A percentile compares a stretch with the other conserved stretches of the same genome.
phyloP scores from a whole-genome alignment of 805 yeast genomes.

The Wickerhamiella nectarea region DNA sequence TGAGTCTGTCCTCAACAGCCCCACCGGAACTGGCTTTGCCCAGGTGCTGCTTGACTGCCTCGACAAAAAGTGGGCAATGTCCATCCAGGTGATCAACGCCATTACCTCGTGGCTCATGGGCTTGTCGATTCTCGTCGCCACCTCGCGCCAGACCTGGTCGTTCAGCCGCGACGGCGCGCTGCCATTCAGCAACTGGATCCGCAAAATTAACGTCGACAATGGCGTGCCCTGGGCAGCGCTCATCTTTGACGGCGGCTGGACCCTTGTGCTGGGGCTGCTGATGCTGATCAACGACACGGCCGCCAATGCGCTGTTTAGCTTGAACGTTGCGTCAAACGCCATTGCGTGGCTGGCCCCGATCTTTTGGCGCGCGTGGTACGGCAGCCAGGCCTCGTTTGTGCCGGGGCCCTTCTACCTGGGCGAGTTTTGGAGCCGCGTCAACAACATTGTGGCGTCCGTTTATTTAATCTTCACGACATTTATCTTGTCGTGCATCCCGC shows the following conservation, averaged over 20 bases:
- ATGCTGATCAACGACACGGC: conserved; percentile 47
- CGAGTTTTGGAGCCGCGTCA: conserved; percentile 29
- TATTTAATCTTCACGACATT: conserved; percentile 41
- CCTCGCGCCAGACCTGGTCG: conserved; percentile 61
- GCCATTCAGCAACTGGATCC: conserved; percentile 44
- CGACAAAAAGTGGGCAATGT: conserved; percentile 53
- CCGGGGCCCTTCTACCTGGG: conserved; percentile 65
- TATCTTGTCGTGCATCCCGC: conserved; percentile 50
- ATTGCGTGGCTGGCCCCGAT: conserved; percentile 53
- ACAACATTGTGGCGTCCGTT: conserved; percentile 34
- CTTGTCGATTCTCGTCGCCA: conserved; percentile 46
- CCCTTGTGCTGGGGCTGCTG: conserved; percentile 41
- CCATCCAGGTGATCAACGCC: conserved; percentile 44
- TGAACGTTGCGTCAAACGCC: conserved; percentile 48
- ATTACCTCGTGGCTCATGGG: conserved; percentile 57
- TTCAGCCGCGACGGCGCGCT: conserved; percentile 66
- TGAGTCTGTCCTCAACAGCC: conserved; percentile 28
- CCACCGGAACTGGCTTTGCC: conserved; percentile 48
- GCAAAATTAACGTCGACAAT: conserved; percentile 40
- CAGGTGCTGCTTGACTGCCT: conserved; percentile 48
- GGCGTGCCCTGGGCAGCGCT: conserved; percentile 59
- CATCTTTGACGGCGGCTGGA: conserved; percentile 36
- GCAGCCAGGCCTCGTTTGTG: conserved; percentile 37
- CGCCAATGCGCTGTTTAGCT: conserved; percentile 49
- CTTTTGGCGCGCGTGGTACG: conserved; percentile 40